Evolutionary conservation across 2,329 filamentous ascomycete genomes (phyloP).

Genomic region (Mariannaea elegans): DNA sequence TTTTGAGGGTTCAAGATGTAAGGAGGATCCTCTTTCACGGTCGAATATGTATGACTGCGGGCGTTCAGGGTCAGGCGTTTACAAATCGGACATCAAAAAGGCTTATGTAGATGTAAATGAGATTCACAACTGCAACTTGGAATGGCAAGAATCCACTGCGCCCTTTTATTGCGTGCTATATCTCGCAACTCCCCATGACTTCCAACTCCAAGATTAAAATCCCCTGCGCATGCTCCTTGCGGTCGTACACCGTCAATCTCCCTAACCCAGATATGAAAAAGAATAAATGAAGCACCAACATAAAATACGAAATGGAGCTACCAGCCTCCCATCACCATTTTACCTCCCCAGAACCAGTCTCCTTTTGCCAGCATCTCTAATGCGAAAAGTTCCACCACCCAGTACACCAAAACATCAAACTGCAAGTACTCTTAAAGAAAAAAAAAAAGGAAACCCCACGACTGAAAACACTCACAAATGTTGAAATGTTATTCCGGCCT

Average conservation of each 20-base stretch:
- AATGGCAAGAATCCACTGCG: constrained; percentile 33
- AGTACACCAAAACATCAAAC: constrained; percentile 3
- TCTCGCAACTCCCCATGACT: constrained; percentile 26
- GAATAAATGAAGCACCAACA: constrained; percentile 41
- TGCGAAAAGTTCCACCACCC: background rate
- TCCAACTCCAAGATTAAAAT: constrained; percentile 31
- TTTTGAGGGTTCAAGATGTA: constrained; percentile 9
- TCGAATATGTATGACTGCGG: constrained; percentile 34
- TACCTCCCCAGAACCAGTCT: background rate
- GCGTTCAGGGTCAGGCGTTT: constrained; percentile 45
- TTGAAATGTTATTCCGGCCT: constrained; percentile 19
- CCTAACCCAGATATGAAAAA: constrained; percentile 10
- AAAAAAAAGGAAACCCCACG: constrained; percentile 10
- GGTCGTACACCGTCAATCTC: constrained; percentile 33
- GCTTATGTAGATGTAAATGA: constrained; percentile 21
- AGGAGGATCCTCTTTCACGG: constrained; percentile 15
- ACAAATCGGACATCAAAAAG: constrained; percentile 38
- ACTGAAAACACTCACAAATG: constrained; percentile 25
- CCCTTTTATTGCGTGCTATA: constrained; percentile 28
- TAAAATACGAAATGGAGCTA: constrained; percentile 14
- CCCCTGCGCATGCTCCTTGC: constrained; percentile 29
- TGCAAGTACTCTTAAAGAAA: background rate
- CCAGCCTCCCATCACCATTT: constrained; percentile 11
- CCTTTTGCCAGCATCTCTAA: background rate
- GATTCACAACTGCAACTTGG: constrained; percentile 19